Percentiles rank a stretch among this genome's conserved stretches.
Conservation (phyloP, 768 basidiomycete genomes). For the Tricholomella constricta region DNA sequence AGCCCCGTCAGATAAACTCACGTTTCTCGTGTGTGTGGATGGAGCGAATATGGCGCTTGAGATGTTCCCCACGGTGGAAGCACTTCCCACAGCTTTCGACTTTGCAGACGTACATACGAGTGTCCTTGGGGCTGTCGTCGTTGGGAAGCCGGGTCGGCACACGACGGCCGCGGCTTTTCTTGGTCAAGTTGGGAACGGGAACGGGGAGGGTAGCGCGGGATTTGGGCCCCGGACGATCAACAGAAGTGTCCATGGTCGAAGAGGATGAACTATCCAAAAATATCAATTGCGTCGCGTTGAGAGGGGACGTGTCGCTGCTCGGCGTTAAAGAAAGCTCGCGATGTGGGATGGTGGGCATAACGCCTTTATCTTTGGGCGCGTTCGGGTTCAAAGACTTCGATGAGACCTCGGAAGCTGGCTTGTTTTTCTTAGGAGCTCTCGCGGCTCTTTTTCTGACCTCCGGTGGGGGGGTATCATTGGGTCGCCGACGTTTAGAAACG, state of each 20-base stretch:
- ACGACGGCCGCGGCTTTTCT: slow-evolving; percentile 77
- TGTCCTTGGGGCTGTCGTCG: slow-evolving; percentile 22
- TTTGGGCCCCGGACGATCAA: slow-evolving; percentile 45
- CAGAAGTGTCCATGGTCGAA: slow-evolving; percentile 1
- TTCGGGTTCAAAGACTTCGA: neutral
- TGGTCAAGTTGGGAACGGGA: slow-evolving; percentile 76
- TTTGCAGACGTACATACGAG: slow-evolving; percentile 56
- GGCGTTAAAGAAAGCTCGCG: neutral
- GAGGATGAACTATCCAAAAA: slow-evolving; percentile 17
- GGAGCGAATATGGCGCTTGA: slow-evolving; percentile 73
- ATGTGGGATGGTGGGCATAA: neutral
- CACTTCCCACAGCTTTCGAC: slow-evolving; percentile 73
- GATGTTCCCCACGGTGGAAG: slow-evolving; percentile 73
- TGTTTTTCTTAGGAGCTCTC: slow-evolving; percentile 12
- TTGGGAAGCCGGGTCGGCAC: slow-evolving; percentile 55
- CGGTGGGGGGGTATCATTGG: slow-evolving; percentile 19
- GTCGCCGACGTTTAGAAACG: slow-evolving; percentile 29
- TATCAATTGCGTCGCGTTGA: slow-evolving; percentile 12
- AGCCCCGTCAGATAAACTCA: slow-evolving; percentile 40
- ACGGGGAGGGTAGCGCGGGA: slow-evolving; percentile 61
- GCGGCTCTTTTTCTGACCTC: slow-evolving; percentile 7
- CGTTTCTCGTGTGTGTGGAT: slow-evolving; percentile 81
- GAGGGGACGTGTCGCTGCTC: slow-evolving; percentile 1
- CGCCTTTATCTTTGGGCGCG: neutral
- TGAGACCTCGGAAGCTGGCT: neutral